Conservation (phyloP, 768 basidiomycete genomes). For the Holtermanniella nyarrowii region DNA sequence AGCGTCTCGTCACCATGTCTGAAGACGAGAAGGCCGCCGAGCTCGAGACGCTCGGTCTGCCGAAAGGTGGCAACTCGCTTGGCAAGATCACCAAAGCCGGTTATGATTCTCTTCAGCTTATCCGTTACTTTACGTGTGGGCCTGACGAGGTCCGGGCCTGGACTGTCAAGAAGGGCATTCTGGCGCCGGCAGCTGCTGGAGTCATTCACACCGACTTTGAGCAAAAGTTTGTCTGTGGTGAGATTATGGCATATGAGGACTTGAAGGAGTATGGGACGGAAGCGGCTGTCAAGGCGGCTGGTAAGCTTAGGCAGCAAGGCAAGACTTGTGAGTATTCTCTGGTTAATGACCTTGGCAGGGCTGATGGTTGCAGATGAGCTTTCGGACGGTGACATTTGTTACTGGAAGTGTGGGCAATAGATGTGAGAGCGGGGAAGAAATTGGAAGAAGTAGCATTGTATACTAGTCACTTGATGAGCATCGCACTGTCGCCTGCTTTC, state of each 20-base stretch:
- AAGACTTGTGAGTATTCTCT: slow-evolving; percentile 66
- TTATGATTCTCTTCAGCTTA: slow-evolving; percentile 71
- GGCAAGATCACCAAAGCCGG: slow-evolving; percentile 94
- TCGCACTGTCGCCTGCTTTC: no score
- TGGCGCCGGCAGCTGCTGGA: slow-evolving; percentile 94
- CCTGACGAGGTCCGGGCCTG: slow-evolving; percentile 95
- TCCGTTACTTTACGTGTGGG: slow-evolving; percentile 53
- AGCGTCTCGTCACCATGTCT: slow-evolving; percentile 69
- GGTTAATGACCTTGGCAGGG: neutral
- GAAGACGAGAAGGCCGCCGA: slow-evolving; percentile 55
- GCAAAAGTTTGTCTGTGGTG: slow-evolving; percentile 94
- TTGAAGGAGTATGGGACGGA: slow-evolving; percentile 86
- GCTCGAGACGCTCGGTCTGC: slow-evolving; percentile 62
- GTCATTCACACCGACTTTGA: slow-evolving; percentile 98
- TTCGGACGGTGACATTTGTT: slow-evolving; percentile 37
- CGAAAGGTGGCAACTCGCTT: slow-evolving; percentile 48
- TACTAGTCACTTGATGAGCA: neutral
- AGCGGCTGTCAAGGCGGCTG: slow-evolving; percentile 78
- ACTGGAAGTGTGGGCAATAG: slow-evolving; percentile 34
- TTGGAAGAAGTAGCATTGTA: neutral
- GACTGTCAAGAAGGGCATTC: slow-evolving; percentile 88
- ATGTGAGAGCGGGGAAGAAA: neutral
- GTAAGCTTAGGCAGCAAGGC: slow-evolving; percentile 89
- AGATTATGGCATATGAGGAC: slow-evolving; percentile 88
- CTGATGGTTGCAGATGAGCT: slow-evolving; percentile 18